Conservation (phyloP, 208 protist species). For the Trypanosoma cruzi region DNA sequence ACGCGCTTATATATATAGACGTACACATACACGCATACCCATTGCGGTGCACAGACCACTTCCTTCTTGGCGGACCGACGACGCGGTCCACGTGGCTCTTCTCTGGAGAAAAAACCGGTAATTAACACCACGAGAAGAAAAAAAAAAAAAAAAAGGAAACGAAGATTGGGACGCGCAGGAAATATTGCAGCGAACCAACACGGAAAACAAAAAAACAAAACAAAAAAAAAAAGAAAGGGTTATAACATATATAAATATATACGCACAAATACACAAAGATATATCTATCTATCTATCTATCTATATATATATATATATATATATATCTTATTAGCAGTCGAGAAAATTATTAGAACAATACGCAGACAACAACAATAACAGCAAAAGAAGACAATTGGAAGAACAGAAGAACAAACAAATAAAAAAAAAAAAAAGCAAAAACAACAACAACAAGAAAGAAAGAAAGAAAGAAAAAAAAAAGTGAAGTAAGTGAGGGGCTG, state of each 20-base stretch:
- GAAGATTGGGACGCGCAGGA: too few species aligned
- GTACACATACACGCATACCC: background rate
- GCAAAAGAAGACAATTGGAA: background rate
- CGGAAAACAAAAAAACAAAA: background rate
- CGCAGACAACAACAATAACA: background rate
- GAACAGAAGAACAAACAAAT: background rate
- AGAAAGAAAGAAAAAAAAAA: background rate
- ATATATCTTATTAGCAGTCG: background rate
- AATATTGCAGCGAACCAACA: background rate
- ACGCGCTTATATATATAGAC: too few species aligned
- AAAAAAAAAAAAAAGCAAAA: background rate
- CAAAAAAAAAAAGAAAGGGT: background rate
- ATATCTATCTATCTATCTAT: too few species aligned
- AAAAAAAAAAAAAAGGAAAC: background rate
- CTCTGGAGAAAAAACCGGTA: background rate
- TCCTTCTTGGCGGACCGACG: background rate
- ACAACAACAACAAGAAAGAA: background rate
- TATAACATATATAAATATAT: background rate
- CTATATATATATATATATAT: conserved; percentile 1
- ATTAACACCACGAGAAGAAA: background rate
- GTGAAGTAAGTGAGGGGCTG: background rate
- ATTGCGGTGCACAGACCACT: too few species aligned
- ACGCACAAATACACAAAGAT: background rate
- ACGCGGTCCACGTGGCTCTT: background rate
- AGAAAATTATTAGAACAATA: background rate